These are phyloP conservation scores for Eutrema salsugineum DNA, from an alignment of 441 rosid species.

Conservation along the genomic window DNA sequence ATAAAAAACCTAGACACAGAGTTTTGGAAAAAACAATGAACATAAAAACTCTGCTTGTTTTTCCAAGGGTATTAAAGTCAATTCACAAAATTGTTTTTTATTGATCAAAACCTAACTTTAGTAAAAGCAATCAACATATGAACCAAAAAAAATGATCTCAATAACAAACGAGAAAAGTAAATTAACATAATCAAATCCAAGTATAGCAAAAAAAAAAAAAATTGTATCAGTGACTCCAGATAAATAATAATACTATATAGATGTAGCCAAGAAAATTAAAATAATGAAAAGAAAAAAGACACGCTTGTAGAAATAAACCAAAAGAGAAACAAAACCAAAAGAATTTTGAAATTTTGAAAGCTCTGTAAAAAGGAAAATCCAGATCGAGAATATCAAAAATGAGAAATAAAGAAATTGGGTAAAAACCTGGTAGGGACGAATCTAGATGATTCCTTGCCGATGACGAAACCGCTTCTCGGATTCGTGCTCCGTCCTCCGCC, in stretches of 20 bases:
- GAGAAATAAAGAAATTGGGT: not conserved
- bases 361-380: not conserved
- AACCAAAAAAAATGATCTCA: not conserved
- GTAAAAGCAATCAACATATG: not conserved
- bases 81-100: not conserved
- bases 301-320: not conserved
- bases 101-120: not conserved
- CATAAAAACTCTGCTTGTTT: not conserved
- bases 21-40: not conserved
- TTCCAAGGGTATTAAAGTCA: conserved; percentile 32
- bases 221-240: not conserved
- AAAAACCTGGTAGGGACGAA: conserved; percentile 29
- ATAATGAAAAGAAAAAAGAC: not conserved
- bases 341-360: not conserved
- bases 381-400: not conserved
- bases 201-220: not conserved
- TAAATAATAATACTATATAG: not conserved
- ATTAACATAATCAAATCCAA: not conserved
- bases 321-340: not conserved
- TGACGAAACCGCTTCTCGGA: conserved; percentile 19
- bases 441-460: conserved; percentile 25
- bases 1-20: not conserved
- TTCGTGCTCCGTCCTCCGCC: conserved; percentile 8
- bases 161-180: not conserved
- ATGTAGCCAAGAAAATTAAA: too few relatives aligned